Conservation (phyloP, 1,284 basidiomycete genomes). For the Papiliotrema nemorosa region DNA sequence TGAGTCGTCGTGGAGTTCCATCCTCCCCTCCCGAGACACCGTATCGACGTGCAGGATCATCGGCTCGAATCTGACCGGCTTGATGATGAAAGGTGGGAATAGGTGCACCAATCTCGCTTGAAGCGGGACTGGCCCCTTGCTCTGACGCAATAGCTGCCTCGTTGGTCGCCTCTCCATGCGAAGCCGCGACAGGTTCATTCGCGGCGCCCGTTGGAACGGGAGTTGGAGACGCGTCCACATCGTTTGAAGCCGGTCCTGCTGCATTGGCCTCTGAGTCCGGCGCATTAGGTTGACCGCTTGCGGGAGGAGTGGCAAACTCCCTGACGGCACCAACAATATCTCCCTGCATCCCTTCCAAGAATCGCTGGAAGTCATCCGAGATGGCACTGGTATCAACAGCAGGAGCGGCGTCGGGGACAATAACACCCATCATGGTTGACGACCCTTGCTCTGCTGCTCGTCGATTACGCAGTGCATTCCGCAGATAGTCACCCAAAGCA, state of each 20-base stretch:
- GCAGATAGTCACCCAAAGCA: conserved; percentile 41
- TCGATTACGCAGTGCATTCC: conserved; percentile 33
- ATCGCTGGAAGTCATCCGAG: conserved; percentile 38
- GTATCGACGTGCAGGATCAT: background rate
- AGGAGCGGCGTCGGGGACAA: background rate
- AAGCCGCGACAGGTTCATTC: too few relatives aligned
- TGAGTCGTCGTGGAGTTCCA: conserved; percentile 37
- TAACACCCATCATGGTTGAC: background rate
- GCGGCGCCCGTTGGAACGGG: too few relatives aligned
- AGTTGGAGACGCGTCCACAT: too few relatives aligned
- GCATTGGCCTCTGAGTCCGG: background rate
- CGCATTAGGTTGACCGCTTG: conserved; percentile 1
- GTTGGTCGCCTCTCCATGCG: background rate
- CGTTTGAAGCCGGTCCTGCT: too few relatives aligned
- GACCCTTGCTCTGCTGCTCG: conserved; percentile 12
- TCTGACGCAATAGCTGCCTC: background rate
- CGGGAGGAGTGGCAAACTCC: conserved; percentile 17
- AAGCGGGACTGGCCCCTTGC: background rate
- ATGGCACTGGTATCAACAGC: conserved; percentile 16
- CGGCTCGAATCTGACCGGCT: conserved; percentile 22
- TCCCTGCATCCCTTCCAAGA: conserved; percentile 40
- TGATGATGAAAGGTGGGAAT: conserved; percentile 39
- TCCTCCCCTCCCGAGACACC: conserved; percentile 31
- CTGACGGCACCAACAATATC: conserved; percentile 42
- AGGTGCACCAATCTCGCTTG: background rate